These are phyloP conservation scores for Grifola frondosa DNA, from an alignment of 1,284 basidiomycete genomes.

Conservation along the genomic window DNA sequence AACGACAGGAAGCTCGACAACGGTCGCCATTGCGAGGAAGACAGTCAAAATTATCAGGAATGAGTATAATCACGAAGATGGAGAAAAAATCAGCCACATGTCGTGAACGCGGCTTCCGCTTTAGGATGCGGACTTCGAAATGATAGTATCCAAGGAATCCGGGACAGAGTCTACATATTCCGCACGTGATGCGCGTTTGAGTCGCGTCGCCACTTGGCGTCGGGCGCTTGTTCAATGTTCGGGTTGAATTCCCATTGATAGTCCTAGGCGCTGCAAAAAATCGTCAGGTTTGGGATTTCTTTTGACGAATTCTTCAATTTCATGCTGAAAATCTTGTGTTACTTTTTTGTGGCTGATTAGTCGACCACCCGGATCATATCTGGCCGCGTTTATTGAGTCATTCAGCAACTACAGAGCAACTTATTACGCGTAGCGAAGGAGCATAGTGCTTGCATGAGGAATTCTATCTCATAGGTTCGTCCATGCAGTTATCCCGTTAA, in stretches of 20 bases:
- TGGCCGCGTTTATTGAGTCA: too few relatives aligned
- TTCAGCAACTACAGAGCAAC: too few relatives aligned
- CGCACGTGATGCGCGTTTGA: conserved; percentile 9
- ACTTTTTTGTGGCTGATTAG: too few relatives aligned
- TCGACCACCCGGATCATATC: too few relatives aligned
- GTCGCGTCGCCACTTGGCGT: conserved; percentile 9
- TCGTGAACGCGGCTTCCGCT: background rate
- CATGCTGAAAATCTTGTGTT: too few relatives aligned
- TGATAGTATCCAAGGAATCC: background rate
- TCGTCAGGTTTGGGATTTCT: too few relatives aligned
- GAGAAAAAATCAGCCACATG: conserved; percentile 10
- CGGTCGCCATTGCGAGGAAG: conserved; percentile 31
- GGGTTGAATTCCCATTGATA: background rate
- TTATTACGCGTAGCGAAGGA: too few relatives aligned
- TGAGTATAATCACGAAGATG: too few relatives aligned
- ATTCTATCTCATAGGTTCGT: background rate
- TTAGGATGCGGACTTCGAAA: background rate
- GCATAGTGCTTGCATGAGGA: too few relatives aligned
- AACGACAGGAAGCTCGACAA: conserved; percentile 33
- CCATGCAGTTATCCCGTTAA: background rate
- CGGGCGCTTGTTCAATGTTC: background rate
- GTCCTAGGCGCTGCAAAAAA: background rate
- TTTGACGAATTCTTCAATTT: too few relatives aligned
- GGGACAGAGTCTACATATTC: background rate
- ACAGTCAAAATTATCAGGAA: conserved; percentile 5